Evolutionary conservation across 805 yeast genomes (phyloP).

Genomic region (Saccharomycopsis capsularis): DNA sequence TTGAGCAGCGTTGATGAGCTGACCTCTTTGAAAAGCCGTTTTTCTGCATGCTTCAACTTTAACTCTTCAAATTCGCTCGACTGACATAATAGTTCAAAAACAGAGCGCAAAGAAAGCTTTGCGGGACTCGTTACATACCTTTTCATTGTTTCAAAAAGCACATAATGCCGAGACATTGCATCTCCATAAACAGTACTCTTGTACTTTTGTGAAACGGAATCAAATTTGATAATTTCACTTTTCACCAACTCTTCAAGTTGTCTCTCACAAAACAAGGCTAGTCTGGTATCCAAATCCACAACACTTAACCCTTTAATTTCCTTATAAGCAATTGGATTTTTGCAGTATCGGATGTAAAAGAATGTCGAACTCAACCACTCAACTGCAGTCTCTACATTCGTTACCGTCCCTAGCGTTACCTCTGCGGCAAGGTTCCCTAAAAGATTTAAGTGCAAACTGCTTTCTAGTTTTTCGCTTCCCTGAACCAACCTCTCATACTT

Average conservation of each 20-base stretch:
- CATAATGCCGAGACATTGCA: constrained; percentile 44
- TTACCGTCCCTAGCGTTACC: constrained; percentile 35
- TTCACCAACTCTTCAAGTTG: constrained; percentile 30
- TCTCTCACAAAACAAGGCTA: constrained; percentile 31
- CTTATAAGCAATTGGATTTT: constrained; percentile 36
- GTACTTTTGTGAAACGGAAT: constrained; percentile 18
- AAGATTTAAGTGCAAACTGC: constrained; percentile 36
- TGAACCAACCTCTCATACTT: constrained; percentile 37
- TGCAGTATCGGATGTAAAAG: constrained; percentile 38
- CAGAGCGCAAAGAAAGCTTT: constrained; percentile 22
- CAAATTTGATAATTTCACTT: constrained; percentile 28
- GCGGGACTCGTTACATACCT: constrained; percentile 25
- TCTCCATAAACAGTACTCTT: constrained; percentile 37
- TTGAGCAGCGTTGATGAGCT: constrained; percentile 34
- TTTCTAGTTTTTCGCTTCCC: constrained; percentile 41
- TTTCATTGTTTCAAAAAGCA: constrained; percentile 39
- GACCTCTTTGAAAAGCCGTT: constrained; percentile 37
- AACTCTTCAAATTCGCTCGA: constrained; percentile 37
- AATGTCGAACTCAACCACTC: constrained; percentile 45
- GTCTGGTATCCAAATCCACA: constrained; percentile 27
- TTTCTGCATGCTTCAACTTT: constrained; percentile 39
- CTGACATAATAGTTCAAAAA: constrained; percentile 28
- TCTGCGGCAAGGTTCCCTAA: constrained; percentile 40
- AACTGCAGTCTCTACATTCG: constrained; percentile 32
- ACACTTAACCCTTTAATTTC: constrained; percentile 21